Percentiles rank a stretch among this genome's conserved stretches.
phyloP scores from a whole-genome alignment of 352 stramenopile species.

The Globisporangium uncinulatum region DNA sequence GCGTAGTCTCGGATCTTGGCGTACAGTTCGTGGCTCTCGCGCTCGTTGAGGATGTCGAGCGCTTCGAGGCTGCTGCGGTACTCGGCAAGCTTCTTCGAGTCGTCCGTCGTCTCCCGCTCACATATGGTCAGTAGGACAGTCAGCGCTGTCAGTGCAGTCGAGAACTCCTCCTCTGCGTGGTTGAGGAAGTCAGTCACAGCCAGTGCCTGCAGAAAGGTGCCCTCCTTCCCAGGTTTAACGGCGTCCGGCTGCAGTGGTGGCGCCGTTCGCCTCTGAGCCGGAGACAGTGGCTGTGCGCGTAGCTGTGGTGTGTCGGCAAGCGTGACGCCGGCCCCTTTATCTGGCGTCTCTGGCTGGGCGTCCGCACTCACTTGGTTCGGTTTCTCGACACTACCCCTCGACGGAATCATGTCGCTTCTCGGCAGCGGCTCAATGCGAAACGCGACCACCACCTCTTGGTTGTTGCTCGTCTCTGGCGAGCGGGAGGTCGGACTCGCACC shows the following conservation, averaged over 20 bases:
- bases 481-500: neutral
- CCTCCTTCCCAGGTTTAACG: constrained; percentile 25
- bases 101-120: constrained; percentile 42
- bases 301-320: neutral
- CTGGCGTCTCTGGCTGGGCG: neutral
- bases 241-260: constrained; percentile 1
- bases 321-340: no score
- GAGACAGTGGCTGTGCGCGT: neutral
- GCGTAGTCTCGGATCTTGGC: constrained; percentile 21
- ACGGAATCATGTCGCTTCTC: neutral
- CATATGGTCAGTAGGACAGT: constrained; percentile 72
- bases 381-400: constrained; percentile 5
- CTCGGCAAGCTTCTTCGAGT: constrained; percentile 42
- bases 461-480: neutral
- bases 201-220: constrained; percentile 54
- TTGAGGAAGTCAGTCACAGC: constrained; percentile 65
- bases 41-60: constrained; percentile 63
- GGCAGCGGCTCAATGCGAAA: constrained; percentile 18
- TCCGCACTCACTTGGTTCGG: neutral
- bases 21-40: constrained; percentile 49
- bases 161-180: constrained; percentile 71
- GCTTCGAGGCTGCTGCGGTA: constrained; percentile 62
- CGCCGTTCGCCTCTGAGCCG: neutral
- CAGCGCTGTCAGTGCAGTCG: constrained; percentile 66
- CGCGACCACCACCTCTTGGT: constrained; percentile 15